Conservation (phyloP, 495 filamentous ascomycete genomes). For the Astrothelium macrocarpum region DNA sequence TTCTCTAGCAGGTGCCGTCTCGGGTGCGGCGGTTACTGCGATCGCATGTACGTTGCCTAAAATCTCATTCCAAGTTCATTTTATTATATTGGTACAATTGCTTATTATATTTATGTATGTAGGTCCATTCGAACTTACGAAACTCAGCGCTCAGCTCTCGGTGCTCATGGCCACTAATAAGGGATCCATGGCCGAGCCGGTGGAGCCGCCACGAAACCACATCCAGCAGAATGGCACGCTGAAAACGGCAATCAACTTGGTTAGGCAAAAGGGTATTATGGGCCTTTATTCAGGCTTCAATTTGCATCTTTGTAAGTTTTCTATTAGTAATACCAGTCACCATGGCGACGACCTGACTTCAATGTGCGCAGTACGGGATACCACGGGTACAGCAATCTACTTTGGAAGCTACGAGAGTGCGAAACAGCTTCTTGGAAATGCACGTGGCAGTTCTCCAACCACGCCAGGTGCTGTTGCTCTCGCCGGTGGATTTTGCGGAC, state of each 20-base stretch:
- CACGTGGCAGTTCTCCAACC: slow-evolving; percentile 57
- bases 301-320: slow-evolving; percentile 61
- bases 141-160: slow-evolving; percentile 81
- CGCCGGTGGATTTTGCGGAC: slow-evolving; percentile 68
- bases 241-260: slow-evolving; percentile 66
- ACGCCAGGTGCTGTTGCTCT: slow-evolving; percentile 62
- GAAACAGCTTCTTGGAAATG: slow-evolving; percentile 73
- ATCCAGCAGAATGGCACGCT: slow-evolving; percentile 60
- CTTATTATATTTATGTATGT: not conserved
- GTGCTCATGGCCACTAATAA: slow-evolving; percentile 67
- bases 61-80: not conserved
- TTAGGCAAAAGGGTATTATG: slow-evolving; percentile 63
- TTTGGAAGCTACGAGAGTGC: slow-evolving; percentile 86
- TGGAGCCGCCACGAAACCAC: slow-evolving; percentile 49
- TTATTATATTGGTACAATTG: not conserved
- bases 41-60: slow-evolving; percentile 62
- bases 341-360: slow-evolving; percentile 9
- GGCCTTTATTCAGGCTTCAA: slow-evolving; percentile 84
- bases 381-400: slow-evolving; percentile 79
- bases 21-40: slow-evolving; percentile 69
- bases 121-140: slow-evolving; percentile 93
- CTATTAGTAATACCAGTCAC: not conserved
- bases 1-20: slow-evolving; percentile 64
- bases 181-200: slow-evolving; percentile 49
- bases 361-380: slow-evolving; percentile 56